A percentile compares a stretch with the other conserved stretches of the same genome.
Evolutionary conservation across 2,329 filamentous ascomycete species (phyloP).

Genomic region (Fusarium compactum): DNA sequence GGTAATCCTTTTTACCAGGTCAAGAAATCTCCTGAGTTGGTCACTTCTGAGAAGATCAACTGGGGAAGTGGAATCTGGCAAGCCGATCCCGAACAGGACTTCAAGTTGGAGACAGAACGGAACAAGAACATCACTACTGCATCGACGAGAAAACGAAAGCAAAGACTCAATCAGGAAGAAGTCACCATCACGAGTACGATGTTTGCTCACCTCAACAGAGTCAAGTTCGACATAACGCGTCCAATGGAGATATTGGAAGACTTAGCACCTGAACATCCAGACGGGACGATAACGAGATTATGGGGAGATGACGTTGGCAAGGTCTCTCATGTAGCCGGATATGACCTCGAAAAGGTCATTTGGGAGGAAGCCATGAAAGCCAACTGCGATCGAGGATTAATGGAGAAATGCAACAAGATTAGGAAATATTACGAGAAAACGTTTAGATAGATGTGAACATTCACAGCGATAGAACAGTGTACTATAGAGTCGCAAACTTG

Average conservation of each 20-base stretch:
- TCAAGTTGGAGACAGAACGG: constrained; percentile 13
- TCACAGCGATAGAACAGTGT: neutral
- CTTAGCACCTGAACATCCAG: constrained; percentile 16
- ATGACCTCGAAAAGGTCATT: constrained; percentile 42
- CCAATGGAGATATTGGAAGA: constrained; percentile 20
- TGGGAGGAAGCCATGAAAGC: constrained; percentile 44
- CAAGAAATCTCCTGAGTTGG: constrained; percentile 15
- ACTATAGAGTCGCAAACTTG: neutral
- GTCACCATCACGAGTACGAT: constrained; percentile 30
- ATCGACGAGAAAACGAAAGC: neutral
- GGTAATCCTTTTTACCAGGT: constrained; percentile 42
- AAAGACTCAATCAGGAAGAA: neutral
- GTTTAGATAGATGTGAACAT: constrained; percentile 19
- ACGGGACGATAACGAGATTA: constrained; percentile 26
- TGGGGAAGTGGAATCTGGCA: constrained; percentile 46
- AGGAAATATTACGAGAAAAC: constrained; percentile 39
- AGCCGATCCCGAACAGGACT: constrained; percentile 43
- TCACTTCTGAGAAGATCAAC: constrained; percentile 29
- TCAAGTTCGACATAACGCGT: constrained; percentile 40
- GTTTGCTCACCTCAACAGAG: constrained; percentile 44
- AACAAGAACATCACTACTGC: neutral
- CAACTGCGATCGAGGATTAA: constrained; percentile 30
- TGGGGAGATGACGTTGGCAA: constrained; percentile 34
- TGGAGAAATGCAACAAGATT: constrained; percentile 42
- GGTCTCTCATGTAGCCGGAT: constrained; percentile 34